Percentiles rank a stretch among this genome's conserved stretches.
phyloP scores from a whole-genome alignment of 208 protist genomes.

The Leptomonas pyrrhocoris region DNA sequence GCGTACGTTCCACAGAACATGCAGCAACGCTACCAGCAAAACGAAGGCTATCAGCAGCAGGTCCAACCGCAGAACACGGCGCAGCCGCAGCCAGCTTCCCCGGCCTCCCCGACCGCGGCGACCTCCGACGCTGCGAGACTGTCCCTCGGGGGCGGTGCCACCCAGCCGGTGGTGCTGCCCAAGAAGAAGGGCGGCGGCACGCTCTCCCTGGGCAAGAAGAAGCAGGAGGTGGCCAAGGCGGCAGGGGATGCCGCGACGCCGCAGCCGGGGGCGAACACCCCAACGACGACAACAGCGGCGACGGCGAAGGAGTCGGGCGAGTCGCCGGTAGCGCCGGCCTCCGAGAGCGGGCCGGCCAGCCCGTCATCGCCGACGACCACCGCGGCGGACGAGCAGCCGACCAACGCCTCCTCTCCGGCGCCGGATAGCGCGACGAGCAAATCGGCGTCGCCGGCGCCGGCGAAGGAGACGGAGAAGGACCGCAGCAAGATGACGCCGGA shows the following conservation, averaged over 20 bases:
- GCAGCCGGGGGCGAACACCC: conserved; percentile 23
- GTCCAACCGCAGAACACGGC: conserved; percentile 5
- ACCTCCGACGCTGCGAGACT: conserved; percentile 58
- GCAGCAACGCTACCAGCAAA: conserved; percentile 30
- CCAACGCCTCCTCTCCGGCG: background rate
- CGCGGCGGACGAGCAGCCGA: background rate
- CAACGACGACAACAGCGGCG: background rate
- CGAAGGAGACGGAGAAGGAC: conserved; percentile 29
- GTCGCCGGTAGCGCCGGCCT: background rate
- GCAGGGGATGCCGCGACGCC: conserved; percentile 21
- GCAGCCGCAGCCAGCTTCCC: background rate
- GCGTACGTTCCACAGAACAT: conserved; percentile 14
- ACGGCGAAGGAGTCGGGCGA: conserved; percentile 24
- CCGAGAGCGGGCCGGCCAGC: conserved; percentile 6
- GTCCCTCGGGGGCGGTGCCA: conserved; percentile 50
- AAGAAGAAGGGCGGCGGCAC: conserved; percentile 71
- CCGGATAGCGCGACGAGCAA: conserved; percentile 14
- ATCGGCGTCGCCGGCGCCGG: conserved; percentile 21
- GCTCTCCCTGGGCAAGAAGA: conserved; percentile 79
- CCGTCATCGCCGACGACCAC: conserved; percentile 10
- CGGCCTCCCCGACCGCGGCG: conserved; percentile 14
- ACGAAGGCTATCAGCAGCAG: conserved; percentile 22
- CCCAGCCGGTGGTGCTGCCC: conserved; percentile 40
- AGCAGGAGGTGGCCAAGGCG: conserved; percentile 49
- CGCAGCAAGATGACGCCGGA: conserved; percentile 57